These are phyloP conservation scores for Boletus patriciae DNA, from an alignment of 768 basidiomycete species.

Conservation along the genomic window DNA sequence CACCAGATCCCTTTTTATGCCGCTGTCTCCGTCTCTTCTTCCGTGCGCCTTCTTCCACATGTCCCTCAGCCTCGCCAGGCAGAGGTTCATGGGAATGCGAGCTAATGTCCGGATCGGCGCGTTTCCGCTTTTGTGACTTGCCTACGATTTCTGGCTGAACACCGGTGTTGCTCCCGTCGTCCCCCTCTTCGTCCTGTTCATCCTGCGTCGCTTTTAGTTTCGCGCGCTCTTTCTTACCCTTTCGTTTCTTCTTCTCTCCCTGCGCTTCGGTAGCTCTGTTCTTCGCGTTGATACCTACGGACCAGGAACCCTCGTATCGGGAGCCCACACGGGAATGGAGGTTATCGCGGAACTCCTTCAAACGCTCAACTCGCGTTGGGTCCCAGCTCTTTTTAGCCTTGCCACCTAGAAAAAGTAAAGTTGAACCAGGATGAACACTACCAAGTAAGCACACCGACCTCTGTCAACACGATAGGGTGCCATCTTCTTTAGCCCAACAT, in stretches of 20 bases:
- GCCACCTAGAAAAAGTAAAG: slow-evolving; percentile 11
- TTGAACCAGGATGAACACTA: background rate
- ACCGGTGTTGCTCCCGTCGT: background rate
- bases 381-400: slow-evolving; percentile 53
- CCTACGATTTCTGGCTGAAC: background rate
- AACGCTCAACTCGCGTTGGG: slow-evolving; percentile 55
- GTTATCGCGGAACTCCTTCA: slow-evolving; percentile 70
- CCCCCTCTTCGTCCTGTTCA: slow-evolving; percentile 8
- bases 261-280: slow-evolving; percentile 12
- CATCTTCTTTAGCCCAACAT: slow-evolving; percentile 84
- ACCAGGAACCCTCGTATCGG: slow-evolving; percentile 21
- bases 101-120: slow-evolving; percentile 7
- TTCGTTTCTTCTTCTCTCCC: slow-evolving; percentile 55
- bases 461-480: slow-evolving; percentile 81
- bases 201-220: slow-evolving; percentile 42
- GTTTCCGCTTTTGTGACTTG: slow-evolving; percentile 18
- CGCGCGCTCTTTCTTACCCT: slow-evolving; percentile 69
- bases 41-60: slow-evolving; percentile 10
- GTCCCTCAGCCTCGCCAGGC: slow-evolving; percentile 11
- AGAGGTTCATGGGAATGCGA: slow-evolving; percentile 6
- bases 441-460: slow-evolving; percentile 20
- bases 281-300: background rate
- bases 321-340: slow-evolving; percentile 45
- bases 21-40: slow-evolving; percentile 44
- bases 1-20: slow-evolving; percentile 36